Conservation (phyloP, 768 basidiomycete species). For the Stropharia rugosoannulata region DNA sequence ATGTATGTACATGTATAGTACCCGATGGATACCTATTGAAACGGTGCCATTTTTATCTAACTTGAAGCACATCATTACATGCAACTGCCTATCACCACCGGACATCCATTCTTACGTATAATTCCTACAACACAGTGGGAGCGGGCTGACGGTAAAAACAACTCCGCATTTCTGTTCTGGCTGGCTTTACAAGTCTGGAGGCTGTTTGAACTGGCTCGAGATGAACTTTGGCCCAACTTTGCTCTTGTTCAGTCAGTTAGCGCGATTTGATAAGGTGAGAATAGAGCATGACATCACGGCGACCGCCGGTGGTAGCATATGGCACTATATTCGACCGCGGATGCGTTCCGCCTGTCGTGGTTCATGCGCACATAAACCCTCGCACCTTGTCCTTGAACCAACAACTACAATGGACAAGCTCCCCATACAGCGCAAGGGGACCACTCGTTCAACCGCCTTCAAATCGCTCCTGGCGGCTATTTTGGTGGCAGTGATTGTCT, state of each 20-base stretch:
- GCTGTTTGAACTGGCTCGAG: neutral
- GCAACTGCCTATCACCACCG: too few relatives aligned
- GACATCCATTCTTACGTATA: too few relatives aligned
- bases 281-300: neutral
- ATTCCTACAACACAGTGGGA: too few relatives aligned
- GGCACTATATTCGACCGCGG: conserved; percentile 10
- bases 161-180: too few relatives aligned
- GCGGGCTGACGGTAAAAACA: too few relatives aligned
- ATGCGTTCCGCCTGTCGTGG: conserved; percentile 5
- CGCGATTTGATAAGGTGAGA: neutral
- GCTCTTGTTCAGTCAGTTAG: neutral
- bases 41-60: too few relatives aligned
- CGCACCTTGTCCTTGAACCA: neutral
- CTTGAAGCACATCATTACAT: too few relatives aligned
- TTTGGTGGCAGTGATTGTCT: conserved; percentile 21
- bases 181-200: too few relatives aligned
- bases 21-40: too few relatives aligned
- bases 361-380: conserved; percentile 1
- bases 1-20: too few relatives aligned
- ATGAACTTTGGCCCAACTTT: neutral
- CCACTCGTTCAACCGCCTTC: conserved; percentile 13
- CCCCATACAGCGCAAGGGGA: conserved; percentile 17
- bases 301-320: conserved; percentile 11
- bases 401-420: conserved; percentile 33
- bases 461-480: conserved; percentile 22